Conservation (phyloP, 1,139 yeast genomes). For the Nakaseomyces delphensis region DNA sequence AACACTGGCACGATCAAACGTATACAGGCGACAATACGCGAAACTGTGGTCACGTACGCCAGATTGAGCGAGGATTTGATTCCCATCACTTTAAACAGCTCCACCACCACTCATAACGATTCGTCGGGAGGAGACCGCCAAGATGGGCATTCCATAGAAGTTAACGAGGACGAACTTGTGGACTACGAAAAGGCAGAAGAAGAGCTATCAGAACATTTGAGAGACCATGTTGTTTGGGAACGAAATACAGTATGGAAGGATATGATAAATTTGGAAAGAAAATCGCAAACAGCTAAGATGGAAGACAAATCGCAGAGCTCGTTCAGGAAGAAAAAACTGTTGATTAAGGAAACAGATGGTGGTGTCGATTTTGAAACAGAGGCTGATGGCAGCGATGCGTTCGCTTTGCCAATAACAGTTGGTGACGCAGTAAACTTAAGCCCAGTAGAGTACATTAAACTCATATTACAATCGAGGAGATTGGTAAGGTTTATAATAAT, state of each 20-base stretch:
- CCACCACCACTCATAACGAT: too few relatives aligned
- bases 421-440: constrained; percentile 6
- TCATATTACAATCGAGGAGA: background rate
- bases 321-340: constrained; percentile 18
- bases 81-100: constrained; percentile 1
- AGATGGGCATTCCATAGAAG: constrained; percentile 8
- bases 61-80: constrained; percentile 32
- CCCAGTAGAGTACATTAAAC: background rate
- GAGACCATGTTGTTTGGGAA: constrained; percentile 95
- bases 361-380: constrained; percentile 5
- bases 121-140: too few relatives aligned
- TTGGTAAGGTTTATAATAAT: constrained; percentile 41
- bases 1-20: constrained; percentile 37
- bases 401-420: background rate
- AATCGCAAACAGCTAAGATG: constrained; percentile 46
- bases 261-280: constrained; percentile 81
- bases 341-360: constrained; percentile 7
- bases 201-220: constrained; percentile 64
- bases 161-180: background rate
- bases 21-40: constrained; percentile 39
- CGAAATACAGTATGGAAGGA: constrained; percentile 96
- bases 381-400: constrained; percentile 4
- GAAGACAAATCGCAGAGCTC: constrained; percentile 21
- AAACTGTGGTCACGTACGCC: constrained; percentile 36
- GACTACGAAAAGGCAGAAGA: constrained; percentile 40